phyloP scores from a whole-genome alignment of 1,284 basidiomycete genomes.

The Phylloporus gajari region DNA sequence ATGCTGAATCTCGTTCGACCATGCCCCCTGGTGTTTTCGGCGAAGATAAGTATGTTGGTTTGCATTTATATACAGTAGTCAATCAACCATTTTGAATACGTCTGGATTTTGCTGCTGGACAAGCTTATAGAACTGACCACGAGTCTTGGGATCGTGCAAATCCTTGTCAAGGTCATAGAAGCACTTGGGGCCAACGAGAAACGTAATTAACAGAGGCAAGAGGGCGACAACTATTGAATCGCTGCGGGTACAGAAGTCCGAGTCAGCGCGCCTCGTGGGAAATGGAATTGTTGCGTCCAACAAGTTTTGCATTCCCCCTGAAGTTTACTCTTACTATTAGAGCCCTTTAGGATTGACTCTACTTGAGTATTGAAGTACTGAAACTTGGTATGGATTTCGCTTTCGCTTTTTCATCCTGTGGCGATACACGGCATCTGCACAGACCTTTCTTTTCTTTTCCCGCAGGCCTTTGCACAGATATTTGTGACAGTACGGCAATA shows the following conservation, averaged over 20 bases:
- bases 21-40: slow-evolving; percentile 56
- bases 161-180: slow-evolving; percentile 84
- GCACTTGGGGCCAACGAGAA: slow-evolving; percentile 78
- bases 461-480: too few relatives aligned
- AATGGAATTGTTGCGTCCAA: too few relatives aligned
- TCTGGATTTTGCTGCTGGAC: slow-evolving; percentile 40
- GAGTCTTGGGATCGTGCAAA: slow-evolving; percentile 72
- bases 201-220: slow-evolving; percentile 74
- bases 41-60: slow-evolving; percentile 56
- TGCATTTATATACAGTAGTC: slow-evolving; percentile 56
- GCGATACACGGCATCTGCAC: too few relatives aligned
- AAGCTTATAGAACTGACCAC: slow-evolving; percentile 67
- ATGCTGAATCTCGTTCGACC: slow-evolving; percentile 53
- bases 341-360: too few relatives aligned
- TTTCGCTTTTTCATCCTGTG: too few relatives aligned
- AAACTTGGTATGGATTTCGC: too few relatives aligned
- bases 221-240: slow-evolving; percentile 79
- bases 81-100: slow-evolving; percentile 48
- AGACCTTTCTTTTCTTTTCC: too few relatives aligned
- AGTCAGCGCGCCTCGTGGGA: too few relatives aligned
- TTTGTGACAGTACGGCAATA: too few relatives aligned
- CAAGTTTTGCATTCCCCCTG: too few relatives aligned
- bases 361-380: too few relatives aligned
- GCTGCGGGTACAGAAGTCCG: slow-evolving; percentile 62
- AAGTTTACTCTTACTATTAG: too few relatives aligned